Evolutionary conservation across 176 grass and related monocot genomes (phyloP).

Genomic region (maize (Zea mays)): Zm-B73-REFERENCE-NAM-5.0 NC_050099.1:16195501-16196000

Average conservation of each 20-base stretch:
- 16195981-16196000: not conserved
- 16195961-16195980: not conserved
- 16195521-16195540: constrained; percentile 67
- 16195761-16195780: too few relatives aligned
- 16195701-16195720: constrained; percentile 12
- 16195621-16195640: constrained; percentile 69
- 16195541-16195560: constrained; percentile 74
- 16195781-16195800: too few relatives aligned
- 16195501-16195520: not conserved
- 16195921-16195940: not conserved
- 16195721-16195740: not conserved
- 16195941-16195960: not conserved
- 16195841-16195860: not conserved
- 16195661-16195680: constrained; percentile 77
- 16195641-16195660: constrained; percentile 71
- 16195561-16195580: constrained; percentile 86
- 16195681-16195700: constrained; percentile 28
- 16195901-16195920: not conserved
- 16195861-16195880: not conserved
- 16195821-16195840: not conserved
- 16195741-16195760: not conserved
- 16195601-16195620: constrained; percentile 54
- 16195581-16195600: constrained; percentile 72
- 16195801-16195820: too few relatives aligned
- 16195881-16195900: too few relatives aligned